Percentiles rank a stretch among this genome's conserved stretches.
phyloP scores from a whole-genome alignment of 192 early-diverging fungal genomes.

The Chytriomyces hyalinus region DNA sequence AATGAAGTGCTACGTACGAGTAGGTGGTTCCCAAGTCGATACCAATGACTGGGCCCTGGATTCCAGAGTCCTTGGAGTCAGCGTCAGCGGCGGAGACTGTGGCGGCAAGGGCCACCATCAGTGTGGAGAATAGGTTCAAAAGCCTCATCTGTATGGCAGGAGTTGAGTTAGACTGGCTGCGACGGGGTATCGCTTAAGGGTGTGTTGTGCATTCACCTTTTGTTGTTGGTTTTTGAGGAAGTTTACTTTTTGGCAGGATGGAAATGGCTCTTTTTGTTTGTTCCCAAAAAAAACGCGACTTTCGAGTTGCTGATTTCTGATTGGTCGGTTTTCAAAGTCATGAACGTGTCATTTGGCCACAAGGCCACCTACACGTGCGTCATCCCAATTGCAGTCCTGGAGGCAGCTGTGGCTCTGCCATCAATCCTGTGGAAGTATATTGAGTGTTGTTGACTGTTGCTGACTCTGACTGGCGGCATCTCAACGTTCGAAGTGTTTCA shows the following conservation, averaged over 20 bases:
- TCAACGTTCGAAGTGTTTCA: too few species aligned
- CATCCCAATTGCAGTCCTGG: too few species aligned
- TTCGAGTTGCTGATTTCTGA: slow-evolving; percentile 17
- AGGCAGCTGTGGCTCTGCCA: too few species aligned
- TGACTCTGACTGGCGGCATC: too few species aligned
- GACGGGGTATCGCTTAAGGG: background rate
- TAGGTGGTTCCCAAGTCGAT: slow-evolving; percentile 96
- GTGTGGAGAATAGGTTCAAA: slow-evolving; percentile 5
- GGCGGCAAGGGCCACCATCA: slow-evolving; percentile 20
- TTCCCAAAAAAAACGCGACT: background rate
- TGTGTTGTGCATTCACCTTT: background rate
- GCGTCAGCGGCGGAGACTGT: slow-evolving; percentile 19
- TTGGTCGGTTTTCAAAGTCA: slow-evolving; percentile 13
- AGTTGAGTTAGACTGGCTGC: background rate
- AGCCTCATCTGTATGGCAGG: background rate
- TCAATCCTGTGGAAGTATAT: too few species aligned
- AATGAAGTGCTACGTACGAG: slow-evolving; percentile 29
- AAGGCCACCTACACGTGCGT: background rate
- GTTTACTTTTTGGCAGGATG: background rate
- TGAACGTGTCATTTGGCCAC: background rate
- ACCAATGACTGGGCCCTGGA: slow-evolving; percentile 71
- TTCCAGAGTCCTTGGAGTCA: slow-evolving; percentile 16
- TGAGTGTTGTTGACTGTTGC: too few species aligned
- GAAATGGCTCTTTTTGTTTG: background rate
- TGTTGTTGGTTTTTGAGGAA: background rate